A percentile compares a stretch with the other conserved stretches of the same genome.
These are phyloP conservation scores for Suillus occidentalis DNA, from an alignment of 768 basidiomycete genomes.

Conservation along the genomic window DNA sequence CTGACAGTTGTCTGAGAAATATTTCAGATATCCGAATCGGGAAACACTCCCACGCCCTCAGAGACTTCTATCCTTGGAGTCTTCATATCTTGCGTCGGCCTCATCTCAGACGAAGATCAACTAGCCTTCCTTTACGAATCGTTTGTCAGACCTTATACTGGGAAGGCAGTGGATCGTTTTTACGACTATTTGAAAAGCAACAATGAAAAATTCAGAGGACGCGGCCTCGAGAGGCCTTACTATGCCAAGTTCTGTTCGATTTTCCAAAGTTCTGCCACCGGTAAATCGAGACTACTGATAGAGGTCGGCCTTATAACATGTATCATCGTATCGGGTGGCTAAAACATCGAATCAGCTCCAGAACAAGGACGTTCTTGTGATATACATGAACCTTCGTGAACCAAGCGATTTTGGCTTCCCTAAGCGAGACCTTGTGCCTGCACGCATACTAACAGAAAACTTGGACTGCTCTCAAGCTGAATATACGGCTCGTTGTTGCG, in stretches of 20 bases:
- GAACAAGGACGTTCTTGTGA: constrained; percentile 15
- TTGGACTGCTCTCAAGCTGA: background rate
- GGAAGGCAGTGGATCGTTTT: constrained; percentile 16
- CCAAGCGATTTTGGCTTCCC: constrained; percentile 15
- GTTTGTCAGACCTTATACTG: constrained; percentile 5
- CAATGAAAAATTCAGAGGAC: background rate
- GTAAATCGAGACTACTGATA: constrained; percentile 19
- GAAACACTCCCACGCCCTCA: background rate
- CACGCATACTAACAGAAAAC: constrained; percentile 14
- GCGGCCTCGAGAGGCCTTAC: background rate
- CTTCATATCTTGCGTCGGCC: too few relatives aligned
- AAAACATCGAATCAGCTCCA: constrained; percentile 4
- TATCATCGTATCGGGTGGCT: background rate
- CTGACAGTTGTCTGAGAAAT: background rate
- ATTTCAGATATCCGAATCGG: background rate
- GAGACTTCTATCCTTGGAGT: too few relatives aligned
- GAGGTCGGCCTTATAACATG: constrained; percentile 1
- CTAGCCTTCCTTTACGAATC: background rate
- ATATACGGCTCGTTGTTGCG: constrained; percentile 11
- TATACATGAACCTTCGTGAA: constrained; percentile 18
- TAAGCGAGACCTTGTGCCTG: constrained; percentile 14
- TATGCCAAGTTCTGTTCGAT: constrained; percentile 17
- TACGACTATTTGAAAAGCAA: constrained; percentile 19
- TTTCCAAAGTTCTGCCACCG: constrained; percentile 22
- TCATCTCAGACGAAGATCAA: background rate